Percentiles rank a stretch among this genome's conserved stretches.
phyloP scores from a whole-genome alignment of 805 yeast species.

The Candida sonorensis region DNA sequence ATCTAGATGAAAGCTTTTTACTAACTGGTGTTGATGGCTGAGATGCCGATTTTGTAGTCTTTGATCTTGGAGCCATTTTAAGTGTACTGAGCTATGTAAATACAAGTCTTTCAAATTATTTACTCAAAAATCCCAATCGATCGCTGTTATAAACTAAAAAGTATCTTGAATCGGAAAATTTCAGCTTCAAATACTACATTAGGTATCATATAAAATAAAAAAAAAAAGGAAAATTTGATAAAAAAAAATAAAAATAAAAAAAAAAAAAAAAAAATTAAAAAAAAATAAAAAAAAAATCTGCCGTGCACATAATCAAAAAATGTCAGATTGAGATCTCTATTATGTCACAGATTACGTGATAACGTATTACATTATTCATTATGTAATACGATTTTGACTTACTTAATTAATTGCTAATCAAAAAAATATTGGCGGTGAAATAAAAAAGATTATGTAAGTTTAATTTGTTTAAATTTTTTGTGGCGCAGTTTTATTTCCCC shows the following conservation, averaged over 20 bases:
- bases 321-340: neutral
- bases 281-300: neutral
- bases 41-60: conserved; percentile 2
- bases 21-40: conserved; percentile 3
- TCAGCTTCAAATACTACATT: neutral
- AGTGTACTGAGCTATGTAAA: too few relatives aligned
- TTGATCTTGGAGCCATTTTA: conserved; percentile 4
- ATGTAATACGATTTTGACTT: too few relatives aligned
- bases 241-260: neutral
- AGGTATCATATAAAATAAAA: neutral
- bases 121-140: too few relatives aligned
- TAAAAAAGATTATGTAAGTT: too few relatives aligned
- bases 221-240: conserved; percentile 1
- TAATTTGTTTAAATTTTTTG: too few relatives aligned
- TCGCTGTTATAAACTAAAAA: too few relatives aligned
- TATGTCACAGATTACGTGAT: neutral
- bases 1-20: conserved; percentile 13
- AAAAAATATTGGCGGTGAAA: too few relatives aligned
- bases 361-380: too few relatives aligned
- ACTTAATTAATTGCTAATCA: too few relatives aligned
- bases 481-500: too few relatives aligned
- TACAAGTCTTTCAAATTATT: too few relatives aligned
- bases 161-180: too few relatives aligned
- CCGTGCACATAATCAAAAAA: neutral
- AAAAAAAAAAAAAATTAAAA: neutral